phyloP scores from a whole-genome alignment of 176 grass and related monocot species.

The Hordeum marinum region DNA sequence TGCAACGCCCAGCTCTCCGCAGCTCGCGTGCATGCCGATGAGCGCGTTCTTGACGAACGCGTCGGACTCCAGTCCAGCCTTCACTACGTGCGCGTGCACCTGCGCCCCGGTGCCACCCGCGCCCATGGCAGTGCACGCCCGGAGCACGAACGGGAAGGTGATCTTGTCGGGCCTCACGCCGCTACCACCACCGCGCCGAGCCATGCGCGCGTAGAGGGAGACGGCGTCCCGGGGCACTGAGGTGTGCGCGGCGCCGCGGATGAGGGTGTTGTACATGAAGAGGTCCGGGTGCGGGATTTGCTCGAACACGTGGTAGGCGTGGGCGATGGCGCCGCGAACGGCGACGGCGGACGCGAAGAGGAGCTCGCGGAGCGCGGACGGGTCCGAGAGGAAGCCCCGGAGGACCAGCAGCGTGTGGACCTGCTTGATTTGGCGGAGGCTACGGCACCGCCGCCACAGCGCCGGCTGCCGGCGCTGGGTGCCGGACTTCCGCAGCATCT shows the following conservation, averaged over 20 bases:
- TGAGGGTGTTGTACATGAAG: slow-evolving; percentile 94
- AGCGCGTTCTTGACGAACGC: slow-evolving; percentile 74
- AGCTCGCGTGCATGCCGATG: slow-evolving; percentile 74
- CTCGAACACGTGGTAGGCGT: slow-evolving; percentile 77
- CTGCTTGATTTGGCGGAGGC: slow-evolving; percentile 67
- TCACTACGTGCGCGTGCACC: slow-evolving; percentile 51
- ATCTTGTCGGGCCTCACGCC: slow-evolving; percentile 57
- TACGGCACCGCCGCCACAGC: slow-evolving; percentile 62
- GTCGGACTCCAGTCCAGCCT: slow-evolving; percentile 52
- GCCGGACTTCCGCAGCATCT: slow-evolving; percentile 71
- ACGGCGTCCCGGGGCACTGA: slow-evolving; percentile 50
- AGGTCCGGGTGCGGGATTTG: slow-evolving; percentile 62
- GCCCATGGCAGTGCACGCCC: slow-evolving; percentile 68
- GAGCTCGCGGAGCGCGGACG: slow-evolving; percentile 65
- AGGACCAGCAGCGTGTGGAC: slow-evolving; percentile 68
- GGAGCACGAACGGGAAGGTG: slow-evolving; percentile 87
- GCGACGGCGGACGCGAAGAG: slow-evolving; percentile 51
- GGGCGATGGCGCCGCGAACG: slow-evolving; percentile 40
- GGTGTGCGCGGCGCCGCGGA: slow-evolving; percentile 60
- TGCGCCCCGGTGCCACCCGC: slow-evolving; percentile 42
- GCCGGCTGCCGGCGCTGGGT: slow-evolving; percentile 50
- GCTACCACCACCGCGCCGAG: slow-evolving; percentile 1
- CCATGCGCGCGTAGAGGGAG: slow-evolving; percentile 50
- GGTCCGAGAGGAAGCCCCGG: slow-evolving; percentile 62
- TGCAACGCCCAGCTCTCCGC: slow-evolving; percentile 55